Evolutionary conservation across 2,329 filamentous ascomycete genomes (phyloP).

Genomic region (Zymoseptoria pseudotritici): DNA sequence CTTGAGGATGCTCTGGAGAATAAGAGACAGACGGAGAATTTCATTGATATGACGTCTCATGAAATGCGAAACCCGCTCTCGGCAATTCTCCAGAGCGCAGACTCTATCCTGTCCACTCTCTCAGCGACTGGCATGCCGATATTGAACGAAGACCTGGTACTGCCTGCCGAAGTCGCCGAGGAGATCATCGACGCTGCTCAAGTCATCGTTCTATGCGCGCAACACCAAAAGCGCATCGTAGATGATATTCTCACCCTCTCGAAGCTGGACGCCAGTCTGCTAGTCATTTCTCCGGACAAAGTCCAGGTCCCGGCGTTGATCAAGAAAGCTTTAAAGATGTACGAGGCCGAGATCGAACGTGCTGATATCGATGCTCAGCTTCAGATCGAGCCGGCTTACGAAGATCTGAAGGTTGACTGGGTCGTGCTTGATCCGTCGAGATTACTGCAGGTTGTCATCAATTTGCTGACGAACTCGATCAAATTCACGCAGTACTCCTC

Average conservation of each 20-base stretch:
- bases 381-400: slow-evolving; percentile 31
- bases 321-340: slow-evolving; percentile 28
- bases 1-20: slow-evolving; percentile 32
- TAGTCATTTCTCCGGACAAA: slow-evolving; percentile 36
- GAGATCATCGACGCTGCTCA: slow-evolving; percentile 27
- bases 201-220: slow-evolving; percentile 40
- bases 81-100: slow-evolving; percentile 40
- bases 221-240: slow-evolving; percentile 43
- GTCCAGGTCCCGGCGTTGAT: slow-evolving; percentile 32
- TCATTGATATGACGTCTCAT: slow-evolving; percentile 34
- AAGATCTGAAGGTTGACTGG: slow-evolving; percentile 31
- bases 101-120: slow-evolving; percentile 34
- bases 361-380: slow-evolving; percentile 22
- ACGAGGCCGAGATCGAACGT: slow-evolving; percentile 23
- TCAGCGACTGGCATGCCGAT: slow-evolving; percentile 10
- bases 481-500: slow-evolving; percentile 38
- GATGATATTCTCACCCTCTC: slow-evolving; percentile 42
- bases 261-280: slow-evolving; percentile 39
- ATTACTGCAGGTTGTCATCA: slow-evolving; percentile 38
- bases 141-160: slow-evolving; percentile 21
- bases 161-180: slow-evolving; percentile 12
- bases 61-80: slow-evolving; percentile 38
- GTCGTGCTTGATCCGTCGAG: slow-evolving; percentile 37
- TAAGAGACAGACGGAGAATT: slow-evolving; percentile 31
- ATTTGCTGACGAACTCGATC: slow-evolving; percentile 41